Percentiles rank a stretch among this genome's conserved stretches.
Evolutionary conservation across 2,329 filamentous ascomycete genomes (phyloP).

Genomic region (Xylaria digitata): DNA sequence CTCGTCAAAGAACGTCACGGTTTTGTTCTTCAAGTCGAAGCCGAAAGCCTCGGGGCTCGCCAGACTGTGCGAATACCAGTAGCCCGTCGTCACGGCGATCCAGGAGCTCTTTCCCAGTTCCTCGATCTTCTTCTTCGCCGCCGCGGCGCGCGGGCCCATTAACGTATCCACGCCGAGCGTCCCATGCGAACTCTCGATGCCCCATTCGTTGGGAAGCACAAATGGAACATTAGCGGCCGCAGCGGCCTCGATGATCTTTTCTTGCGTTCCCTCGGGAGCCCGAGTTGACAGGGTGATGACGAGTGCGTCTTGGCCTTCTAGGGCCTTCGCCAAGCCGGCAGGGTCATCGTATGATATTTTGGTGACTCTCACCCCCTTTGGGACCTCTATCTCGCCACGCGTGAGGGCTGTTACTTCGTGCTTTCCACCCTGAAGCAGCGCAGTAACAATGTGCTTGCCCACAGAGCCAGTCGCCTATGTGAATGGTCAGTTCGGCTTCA

Average conservation of each 20-base stretch:
- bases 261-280: constrained; percentile 59
- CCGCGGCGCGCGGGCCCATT: constrained; percentile 37
- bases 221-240: constrained; percentile 65
- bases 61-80: constrained; percentile 67
- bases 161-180: constrained; percentile 51
- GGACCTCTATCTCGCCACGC: constrained; percentile 56
- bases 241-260: constrained; percentile 65
- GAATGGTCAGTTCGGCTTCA: constrained; percentile 24
- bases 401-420: constrained; percentile 65
- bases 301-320: constrained; percentile 66
- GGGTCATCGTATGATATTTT: constrained; percentile 59
- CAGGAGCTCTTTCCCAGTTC: constrained; percentile 55
- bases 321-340: constrained; percentile 59
- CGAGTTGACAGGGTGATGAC: constrained; percentile 63
- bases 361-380: constrained; percentile 56
- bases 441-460: constrained; percentile 53
- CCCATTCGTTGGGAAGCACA: constrained; percentile 66
- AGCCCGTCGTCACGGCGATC: constrained; percentile 58
- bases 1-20: constrained; percentile 64
- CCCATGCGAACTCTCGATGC: constrained; percentile 54
- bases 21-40: constrained; percentile 59
- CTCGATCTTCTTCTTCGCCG: constrained; percentile 54
- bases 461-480: constrained; percentile 57
- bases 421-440: constrained; percentile 59
- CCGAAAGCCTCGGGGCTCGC: constrained; percentile 57